Base-by-base conservation (phyloP, 306 rosid species). In the Acacia crassicarpa region DNA sequence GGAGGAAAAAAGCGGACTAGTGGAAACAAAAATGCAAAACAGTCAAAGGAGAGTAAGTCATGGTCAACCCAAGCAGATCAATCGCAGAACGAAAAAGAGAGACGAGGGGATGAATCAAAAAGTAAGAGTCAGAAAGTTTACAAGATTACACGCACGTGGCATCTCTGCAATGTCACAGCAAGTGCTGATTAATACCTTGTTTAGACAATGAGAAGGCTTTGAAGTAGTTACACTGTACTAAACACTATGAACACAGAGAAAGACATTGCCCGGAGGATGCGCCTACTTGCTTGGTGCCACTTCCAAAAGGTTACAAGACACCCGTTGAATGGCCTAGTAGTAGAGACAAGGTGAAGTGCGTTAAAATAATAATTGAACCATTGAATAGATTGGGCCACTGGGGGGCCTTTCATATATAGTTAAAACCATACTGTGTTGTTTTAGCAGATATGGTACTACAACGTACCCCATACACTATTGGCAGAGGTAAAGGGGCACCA, bases 401-500 rank as follows among this genome's bases (percentile, higher is more conserved):
- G 27, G 81, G 25, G 35, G 54, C 8, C 61, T 74, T 78, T 49
- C 69, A 56, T 49, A 41, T 70, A 45, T 66, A 75, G 20, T 41
- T 12, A 22, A 32, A 61, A 67, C 17, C 70, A 41, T 8, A 40
- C 32, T 15, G 4, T 7, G 79, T 74, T 74, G 70, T 82, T 73
- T 72, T 19, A 38, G 77, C 82, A 93, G 96, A 92, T 93, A 83
- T 92, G 94, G 98, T 93, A 88, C 73, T 91, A 91, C 75, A 95
- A 95, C 49, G 93, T 95, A 45, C 99, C 98, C 32, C 97, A 92
- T 76, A 80, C 86, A 44, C 46, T 20, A 89, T 87, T 95, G 22
- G 98, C 95, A 43, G 85, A 93, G 86, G 94, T 95, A 79, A 95
- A 93, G 82, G 98, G 99, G n/a, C 98, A 95, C 85, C 97, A 95